Evolutionary conservation across 139 green algal genomes (phyloP).

Genomic region (Chlorella sorokiniana): DNA sequence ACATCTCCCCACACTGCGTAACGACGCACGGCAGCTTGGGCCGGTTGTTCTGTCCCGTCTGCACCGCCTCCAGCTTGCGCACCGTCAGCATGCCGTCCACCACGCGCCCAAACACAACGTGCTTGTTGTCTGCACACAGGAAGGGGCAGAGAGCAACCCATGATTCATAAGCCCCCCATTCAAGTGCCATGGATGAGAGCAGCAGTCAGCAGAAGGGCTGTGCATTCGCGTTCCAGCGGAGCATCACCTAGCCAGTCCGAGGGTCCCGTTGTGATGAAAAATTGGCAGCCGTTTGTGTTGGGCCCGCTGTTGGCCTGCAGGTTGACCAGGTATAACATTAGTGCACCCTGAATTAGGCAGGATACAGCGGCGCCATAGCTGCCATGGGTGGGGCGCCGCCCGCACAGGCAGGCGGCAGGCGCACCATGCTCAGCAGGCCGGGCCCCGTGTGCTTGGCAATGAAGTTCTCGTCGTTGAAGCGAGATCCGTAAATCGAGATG

Average conservation of each 20-base stretch:
- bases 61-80: constrained; percentile 95
- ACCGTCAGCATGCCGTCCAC: constrained; percentile 90
- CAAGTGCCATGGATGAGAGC: neutral
- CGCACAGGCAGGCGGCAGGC: neutral
- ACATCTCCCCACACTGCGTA: constrained; percentile 39
- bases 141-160: neutral
- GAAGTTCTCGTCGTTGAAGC: constrained; percentile 97
- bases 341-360: neutral
- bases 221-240: neutral
- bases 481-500: constrained; percentile 93
- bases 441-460: constrained; percentile 92
- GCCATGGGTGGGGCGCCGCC: too few relatives aligned
- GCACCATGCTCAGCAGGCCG: constrained; percentile 82
- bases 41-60: constrained; percentile 80
- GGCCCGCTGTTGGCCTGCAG: constrained; percentile 81
- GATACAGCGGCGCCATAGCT: neutral
- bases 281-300: constrained; percentile 93
- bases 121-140: constrained; percentile 82
- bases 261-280: constrained; percentile 88
- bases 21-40: constrained; percentile 85
- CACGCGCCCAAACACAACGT: constrained; percentile 92
- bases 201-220: neutral
- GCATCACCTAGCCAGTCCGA: constrained; percentile 22
- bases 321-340: neutral
- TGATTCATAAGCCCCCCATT: too few relatives aligned